Evolutionary conservation across 352 stramenopile species (phyloP).

Genomic region (Globisporangium rhizosaccharum): DNA sequence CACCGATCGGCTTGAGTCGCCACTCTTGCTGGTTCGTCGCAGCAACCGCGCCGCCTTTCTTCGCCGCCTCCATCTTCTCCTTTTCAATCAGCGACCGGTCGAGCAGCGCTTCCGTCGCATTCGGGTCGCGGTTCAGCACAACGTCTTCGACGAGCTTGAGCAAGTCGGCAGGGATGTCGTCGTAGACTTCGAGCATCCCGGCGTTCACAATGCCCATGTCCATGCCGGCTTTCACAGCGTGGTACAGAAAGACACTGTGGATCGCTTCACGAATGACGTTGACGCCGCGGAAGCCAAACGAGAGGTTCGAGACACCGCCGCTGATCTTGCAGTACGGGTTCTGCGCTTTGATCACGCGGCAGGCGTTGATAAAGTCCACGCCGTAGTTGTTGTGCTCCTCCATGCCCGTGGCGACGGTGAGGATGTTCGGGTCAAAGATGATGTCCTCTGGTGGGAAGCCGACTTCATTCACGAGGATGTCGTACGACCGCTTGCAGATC

Average conservation of each 20-base stretch:
- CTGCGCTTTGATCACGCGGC: slow-evolving; percentile 91
- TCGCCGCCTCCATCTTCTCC: slow-evolving; percentile 70
- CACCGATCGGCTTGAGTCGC: slow-evolving; percentile 86
- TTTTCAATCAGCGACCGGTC: slow-evolving; percentile 87
- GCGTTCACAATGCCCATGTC: slow-evolving; percentile 99
- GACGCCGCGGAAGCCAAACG: slow-evolving; percentile 96
- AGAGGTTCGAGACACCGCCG: slow-evolving; percentile 96
- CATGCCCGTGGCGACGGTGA: slow-evolving; percentile 97
- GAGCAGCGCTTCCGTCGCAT: slow-evolving; percentile 91
- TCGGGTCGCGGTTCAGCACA: slow-evolving; percentile 88
- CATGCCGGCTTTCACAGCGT: slow-evolving; percentile 95
- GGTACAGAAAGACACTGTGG: slow-evolving; percentile 95
- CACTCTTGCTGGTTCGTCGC: slow-evolving; percentile 77
- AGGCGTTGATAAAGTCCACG: slow-evolving; percentile 97
- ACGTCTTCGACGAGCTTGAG: slow-evolving; percentile 90
- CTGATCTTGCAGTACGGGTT: slow-evolving; percentile 95
- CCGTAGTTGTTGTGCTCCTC: slow-evolving; percentile 98
- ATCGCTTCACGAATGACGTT: slow-evolving; percentile 97
- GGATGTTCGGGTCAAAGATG: slow-evolving; percentile 97
- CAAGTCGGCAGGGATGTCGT: slow-evolving; percentile 83
- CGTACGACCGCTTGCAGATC: slow-evolving; percentile 98
- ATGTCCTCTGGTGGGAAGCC: slow-evolving; percentile 96
- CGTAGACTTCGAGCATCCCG: slow-evolving; percentile 81
- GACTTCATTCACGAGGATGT: slow-evolving; percentile 93
- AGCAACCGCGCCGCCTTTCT: slow-evolving; percentile 71